A percentile compares a stretch with the other conserved stretches of the same genome.
Conservation (phyloP, 768 basidiomycete genomes). For the Asterophora parasitica region DNA sequence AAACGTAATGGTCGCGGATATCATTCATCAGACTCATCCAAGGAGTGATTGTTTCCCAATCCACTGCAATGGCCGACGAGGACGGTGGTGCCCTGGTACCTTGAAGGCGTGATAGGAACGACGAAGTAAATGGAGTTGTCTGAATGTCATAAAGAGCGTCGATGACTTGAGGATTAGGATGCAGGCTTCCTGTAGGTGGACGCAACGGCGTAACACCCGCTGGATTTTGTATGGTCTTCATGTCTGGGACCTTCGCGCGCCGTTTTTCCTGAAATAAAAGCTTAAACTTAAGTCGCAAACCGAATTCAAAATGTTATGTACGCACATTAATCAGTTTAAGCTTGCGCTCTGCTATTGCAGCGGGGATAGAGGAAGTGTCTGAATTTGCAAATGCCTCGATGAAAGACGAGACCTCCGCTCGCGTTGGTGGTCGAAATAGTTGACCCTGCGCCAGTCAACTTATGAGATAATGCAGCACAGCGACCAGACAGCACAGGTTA, state of each 20-base stretch:
- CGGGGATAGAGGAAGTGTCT: constrained; percentile 17
- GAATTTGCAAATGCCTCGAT: constrained; percentile 20
- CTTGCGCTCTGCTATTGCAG: constrained; percentile 37
- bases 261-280: constrained; percentile 27
- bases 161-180: constrained; percentile 33
- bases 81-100: constrained; percentile 33
- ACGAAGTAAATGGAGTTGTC: constrained; percentile 60
- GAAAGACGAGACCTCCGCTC: constrained; percentile 35
- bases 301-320: neutral
- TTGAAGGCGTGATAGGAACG: constrained; percentile 62
- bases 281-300: constrained; percentile 1
- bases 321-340: constrained; percentile 39
- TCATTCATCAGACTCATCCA: constrained; percentile 79
- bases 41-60: constrained; percentile 67
- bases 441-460: constrained; percentile 25
- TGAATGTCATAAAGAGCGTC: constrained; percentile 50
- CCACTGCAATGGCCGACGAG: constrained; percentile 47
- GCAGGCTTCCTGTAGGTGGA: constrained; percentile 19
- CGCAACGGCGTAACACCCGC: constrained; percentile 32
- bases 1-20: constrained; percentile 56
- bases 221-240: constrained; percentile 17
- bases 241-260: constrained; percentile 17
- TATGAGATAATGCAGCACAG: neutral
- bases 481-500: too few relatives aligned
- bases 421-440: constrained; percentile 36